Conservation (phyloP, 2,329 filamentous ascomycete species). For the Fusarium kyushuense region DNA sequence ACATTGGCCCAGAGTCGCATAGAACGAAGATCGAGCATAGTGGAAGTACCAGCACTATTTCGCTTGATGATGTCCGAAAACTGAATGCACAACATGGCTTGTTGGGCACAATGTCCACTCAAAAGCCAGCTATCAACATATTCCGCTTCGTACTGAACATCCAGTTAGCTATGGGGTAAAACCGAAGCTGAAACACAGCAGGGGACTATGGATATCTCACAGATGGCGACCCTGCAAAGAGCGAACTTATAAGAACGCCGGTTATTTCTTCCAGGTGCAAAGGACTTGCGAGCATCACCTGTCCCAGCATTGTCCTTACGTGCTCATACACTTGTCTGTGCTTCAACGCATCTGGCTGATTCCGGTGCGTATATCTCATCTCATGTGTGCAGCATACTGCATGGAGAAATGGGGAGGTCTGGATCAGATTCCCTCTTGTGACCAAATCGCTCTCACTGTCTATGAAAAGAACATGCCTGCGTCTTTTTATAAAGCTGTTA, state of each 20-base stretch:
- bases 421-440: slow-evolving; percentile 43
- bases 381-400: slow-evolving; percentile 57
- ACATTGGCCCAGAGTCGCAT: slow-evolving; percentile 39
- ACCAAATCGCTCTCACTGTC: slow-evolving; percentile 23
- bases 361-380: slow-evolving; percentile 48
- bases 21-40: slow-evolving; percentile 51
- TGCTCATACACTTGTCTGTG: slow-evolving; percentile 57
- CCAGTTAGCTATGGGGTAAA: not conserved
- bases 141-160: slow-evolving; percentile 45
- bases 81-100: slow-evolving; percentile 58
- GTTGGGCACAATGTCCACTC: slow-evolving; percentile 57
- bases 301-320: slow-evolving; percentile 54
- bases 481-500: slow-evolving; percentile 21
- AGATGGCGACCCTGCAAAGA: slow-evolving; percentile 38
- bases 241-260: slow-evolving; percentile 55
- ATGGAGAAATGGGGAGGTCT: slow-evolving; percentile 55
- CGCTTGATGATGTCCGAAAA: slow-evolving; percentile 57
- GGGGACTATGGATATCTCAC: slow-evolving; percentile 13
- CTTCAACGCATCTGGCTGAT: slow-evolving; percentile 24
- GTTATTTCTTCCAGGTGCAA: slow-evolving; percentile 57
- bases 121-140: slow-evolving; percentile 59
- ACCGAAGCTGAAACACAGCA: not conserved
- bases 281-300: slow-evolving; percentile 55
- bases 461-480: slow-evolving; percentile 28
- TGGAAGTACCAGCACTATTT: slow-evolving; percentile 50